These are phyloP conservation scores for Cutaneotrichosporon sp. DNA, from an alignment of 1,284 basidiomycete genomes.

Conservation along the genomic window DNA sequence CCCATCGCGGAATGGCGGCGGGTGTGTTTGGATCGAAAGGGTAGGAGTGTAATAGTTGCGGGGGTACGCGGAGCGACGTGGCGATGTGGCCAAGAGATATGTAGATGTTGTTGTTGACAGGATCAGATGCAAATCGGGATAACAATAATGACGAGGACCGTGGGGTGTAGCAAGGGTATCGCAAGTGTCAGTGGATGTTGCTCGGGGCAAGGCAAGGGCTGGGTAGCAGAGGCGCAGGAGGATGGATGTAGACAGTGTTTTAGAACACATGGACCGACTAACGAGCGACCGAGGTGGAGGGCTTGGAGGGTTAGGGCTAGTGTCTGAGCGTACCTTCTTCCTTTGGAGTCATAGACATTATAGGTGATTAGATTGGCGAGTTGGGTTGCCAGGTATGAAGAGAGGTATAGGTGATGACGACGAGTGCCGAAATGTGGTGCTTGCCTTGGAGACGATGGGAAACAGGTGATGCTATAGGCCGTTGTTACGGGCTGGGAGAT, in stretches of 20 bases:
- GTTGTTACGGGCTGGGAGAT: neutral
- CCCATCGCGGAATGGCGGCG: neutral
- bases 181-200: neutral
- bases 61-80: neutral
- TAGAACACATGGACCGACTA: neutral
- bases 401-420: neutral
- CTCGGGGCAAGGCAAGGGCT: neutral
- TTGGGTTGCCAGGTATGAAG: neutral
- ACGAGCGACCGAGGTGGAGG: neutral
- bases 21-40: neutral
- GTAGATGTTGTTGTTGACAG: neutral
- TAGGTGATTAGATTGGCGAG: neutral
- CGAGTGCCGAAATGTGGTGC: slow-evolving; percentile 5
- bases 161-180: neutral
- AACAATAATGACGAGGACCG: neutral
- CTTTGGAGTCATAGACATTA: slow-evolving; percentile 17
- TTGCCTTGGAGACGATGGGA: neutral
- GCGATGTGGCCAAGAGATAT: neutral
- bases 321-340: slow-evolving; percentile 14
- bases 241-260: neutral
- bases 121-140: neutral
- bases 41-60: neutral
- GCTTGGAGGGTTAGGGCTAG: neutral
- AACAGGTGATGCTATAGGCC: neutral
- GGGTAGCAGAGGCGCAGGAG: neutral